Evolutionary conservation across 2,329 filamentous ascomycete species (phyloP).

Genomic region (Stemphylium vesicarium): DNA sequence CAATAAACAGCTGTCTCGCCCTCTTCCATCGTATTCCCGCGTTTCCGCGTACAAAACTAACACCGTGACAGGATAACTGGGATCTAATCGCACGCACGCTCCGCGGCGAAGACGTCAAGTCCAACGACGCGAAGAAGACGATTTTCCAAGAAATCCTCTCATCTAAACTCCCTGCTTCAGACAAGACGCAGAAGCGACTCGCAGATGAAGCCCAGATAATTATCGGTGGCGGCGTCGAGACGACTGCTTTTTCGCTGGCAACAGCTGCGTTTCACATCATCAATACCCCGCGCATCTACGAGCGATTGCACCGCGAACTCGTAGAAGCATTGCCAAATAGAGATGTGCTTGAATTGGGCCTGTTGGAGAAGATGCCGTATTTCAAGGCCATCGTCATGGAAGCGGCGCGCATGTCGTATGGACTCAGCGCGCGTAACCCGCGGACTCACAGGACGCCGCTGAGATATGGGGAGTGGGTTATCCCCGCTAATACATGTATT

Average conservation of each 20-base stretch:
- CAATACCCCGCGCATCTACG: slow-evolving; percentile 38
- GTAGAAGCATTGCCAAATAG: slow-evolving; percentile 38
- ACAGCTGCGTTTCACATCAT: slow-evolving; percentile 44
- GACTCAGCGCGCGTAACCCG: slow-evolving; percentile 48
- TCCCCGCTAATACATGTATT: slow-evolving; percentile 45
- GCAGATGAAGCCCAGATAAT: slow-evolving; percentile 49
- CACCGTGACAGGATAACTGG: background rate
- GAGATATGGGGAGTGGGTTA: slow-evolving; percentile 36
- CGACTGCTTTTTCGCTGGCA: slow-evolving; percentile 43
- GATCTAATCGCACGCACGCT: slow-evolving; percentile 36
- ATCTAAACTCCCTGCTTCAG: slow-evolving; percentile 37
- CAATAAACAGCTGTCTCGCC: background rate
- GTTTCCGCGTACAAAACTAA: background rate
- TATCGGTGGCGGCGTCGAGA: slow-evolving; percentile 50
- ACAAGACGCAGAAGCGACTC: slow-evolving; percentile 48
- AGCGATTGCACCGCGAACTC: slow-evolving; percentile 40
- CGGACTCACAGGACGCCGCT: slow-evolving; percentile 36
- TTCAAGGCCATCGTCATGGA: slow-evolving; percentile 33
- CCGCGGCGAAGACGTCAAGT: slow-evolving; percentile 35
- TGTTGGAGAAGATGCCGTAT: slow-evolving; percentile 21
- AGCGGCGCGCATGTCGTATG: slow-evolving; percentile 47
- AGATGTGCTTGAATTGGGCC: slow-evolving; percentile 26
- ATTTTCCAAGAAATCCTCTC: slow-evolving; percentile 44
- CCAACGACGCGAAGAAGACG: slow-evolving; percentile 42
- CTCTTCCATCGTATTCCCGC: too few relatives aligned